Conservation (phyloP, 2,329 filamentous ascomycete genomes). For the Trichoderma guizhouense region DNA sequence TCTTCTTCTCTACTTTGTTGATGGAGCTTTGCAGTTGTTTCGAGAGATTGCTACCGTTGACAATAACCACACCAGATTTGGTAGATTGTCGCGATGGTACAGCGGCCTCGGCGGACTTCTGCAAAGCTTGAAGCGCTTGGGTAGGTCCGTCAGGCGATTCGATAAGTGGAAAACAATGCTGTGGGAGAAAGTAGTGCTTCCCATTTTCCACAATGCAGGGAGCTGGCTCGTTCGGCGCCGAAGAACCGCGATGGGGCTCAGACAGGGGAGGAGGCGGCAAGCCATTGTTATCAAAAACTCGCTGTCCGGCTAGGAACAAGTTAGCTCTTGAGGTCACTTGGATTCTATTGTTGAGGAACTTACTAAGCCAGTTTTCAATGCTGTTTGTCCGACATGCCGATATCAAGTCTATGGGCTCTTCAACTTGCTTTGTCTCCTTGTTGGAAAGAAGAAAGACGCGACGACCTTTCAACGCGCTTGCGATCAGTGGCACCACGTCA, state of each 20-base stretch:
- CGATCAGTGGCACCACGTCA: constrained; percentile 30
- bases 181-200: constrained; percentile 28
- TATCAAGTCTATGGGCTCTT: constrained; percentile 27
- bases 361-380: constrained; percentile 39
- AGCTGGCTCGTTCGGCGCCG: background rate
- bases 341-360: constrained; percentile 12
- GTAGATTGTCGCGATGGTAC: background rate
- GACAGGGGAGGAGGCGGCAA: constrained; percentile 29
- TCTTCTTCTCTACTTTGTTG: background rate
- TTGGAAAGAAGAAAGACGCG: constrained; percentile 28
- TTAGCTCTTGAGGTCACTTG: constrained; percentile 18
- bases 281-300: constrained; percentile 27
- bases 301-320: constrained; percentile 29
- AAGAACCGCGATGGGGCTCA: constrained; percentile 15
- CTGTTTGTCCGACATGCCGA: constrained; percentile 26
- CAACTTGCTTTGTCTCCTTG: background rate
- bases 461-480: constrained; percentile 33
- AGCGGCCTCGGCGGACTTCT: constrained; percentile 29
- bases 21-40: background rate
- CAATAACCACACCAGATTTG: constrained; percentile 20
- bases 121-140: constrained; percentile 24
- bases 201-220: constrained; percentile 19
- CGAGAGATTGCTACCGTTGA: constrained; percentile 20
- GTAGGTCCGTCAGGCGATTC: background rate
- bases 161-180: background rate